phyloP scores from a whole-genome alignment of 2,329 filamentous ascomycete genomes.

The Colletotrichum falcatum region DNA sequence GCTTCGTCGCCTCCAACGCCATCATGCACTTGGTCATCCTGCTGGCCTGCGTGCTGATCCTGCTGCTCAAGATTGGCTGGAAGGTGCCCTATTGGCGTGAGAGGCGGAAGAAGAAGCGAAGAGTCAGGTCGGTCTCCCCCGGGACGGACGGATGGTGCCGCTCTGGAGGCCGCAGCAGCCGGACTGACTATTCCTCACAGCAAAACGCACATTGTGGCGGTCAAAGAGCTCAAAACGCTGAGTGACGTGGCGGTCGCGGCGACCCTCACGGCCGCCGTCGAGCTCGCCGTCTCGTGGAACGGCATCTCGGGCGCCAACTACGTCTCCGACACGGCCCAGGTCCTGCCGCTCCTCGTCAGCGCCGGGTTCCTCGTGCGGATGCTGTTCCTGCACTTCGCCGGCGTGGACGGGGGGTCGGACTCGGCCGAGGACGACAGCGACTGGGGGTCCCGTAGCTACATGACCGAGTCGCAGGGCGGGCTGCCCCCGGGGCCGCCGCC shows the following conservation, averaged over 20 bases:
- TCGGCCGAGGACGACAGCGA: conserved; percentile 32
- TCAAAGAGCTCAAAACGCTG: conserved; percentile 47
- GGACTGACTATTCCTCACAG: conserved; percentile 5
- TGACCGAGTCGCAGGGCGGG: conserved; percentile 26
- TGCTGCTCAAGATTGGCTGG: conserved; percentile 46
- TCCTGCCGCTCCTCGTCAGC: conserved; percentile 50
- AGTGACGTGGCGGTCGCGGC: conserved; percentile 45
- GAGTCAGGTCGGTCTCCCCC: conserved; percentile 45
- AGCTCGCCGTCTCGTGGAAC: conserved; percentile 52
- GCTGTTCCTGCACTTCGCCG: conserved; percentile 44
- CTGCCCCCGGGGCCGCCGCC: conserved; percentile 29
- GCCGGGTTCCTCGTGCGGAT: conserved; percentile 46
- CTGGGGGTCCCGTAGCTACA: conserved; percentile 22
- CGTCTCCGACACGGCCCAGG: conserved; percentile 47
- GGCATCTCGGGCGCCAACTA: conserved; percentile 43
- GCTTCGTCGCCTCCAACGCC: conserved; percentile 47
- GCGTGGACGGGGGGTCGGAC: conserved; percentile 27
- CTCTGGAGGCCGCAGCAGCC: too few relatives aligned
- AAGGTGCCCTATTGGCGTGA: conserved; percentile 38
- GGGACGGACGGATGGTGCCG: too few relatives aligned
- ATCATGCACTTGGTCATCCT: conserved; percentile 48
- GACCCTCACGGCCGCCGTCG: conserved; percentile 46
- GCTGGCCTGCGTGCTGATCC: conserved; percentile 42
- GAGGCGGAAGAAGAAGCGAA: conserved; percentile 42
- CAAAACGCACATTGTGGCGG: conserved; percentile 42